Base-by-base conservation (phyloP, 176 grass and related monocot genomes). In the Musa acuminata region DNA sequence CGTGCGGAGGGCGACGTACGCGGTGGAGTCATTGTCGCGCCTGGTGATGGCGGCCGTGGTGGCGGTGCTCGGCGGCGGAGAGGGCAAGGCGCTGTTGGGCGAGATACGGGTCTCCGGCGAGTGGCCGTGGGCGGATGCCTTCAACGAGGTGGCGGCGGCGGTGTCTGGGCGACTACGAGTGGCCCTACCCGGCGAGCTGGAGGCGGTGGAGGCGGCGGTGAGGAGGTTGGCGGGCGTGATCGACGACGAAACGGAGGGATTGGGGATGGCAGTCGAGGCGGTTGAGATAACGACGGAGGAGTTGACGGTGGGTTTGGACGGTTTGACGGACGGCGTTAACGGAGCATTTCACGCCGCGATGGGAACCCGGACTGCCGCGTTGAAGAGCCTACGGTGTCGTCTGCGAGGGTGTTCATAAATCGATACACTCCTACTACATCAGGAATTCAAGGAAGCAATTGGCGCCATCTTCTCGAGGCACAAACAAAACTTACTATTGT, bases 301-400 rank as follows among this genome's bases (percentile, higher is more conserved):
- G 67, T 9, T 85, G 80, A 78, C 73, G 24, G 8, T 27, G 49
- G 79, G 72, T 51, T 62, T 85, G 14, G 79, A 85, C 43, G 55
- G 51, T 52, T 60, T 85, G 67, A 10, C 79, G 14, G 50, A 51
- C 26, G 58, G 53, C 1, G 59, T 85, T 8, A 74, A 85, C 55
- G 27, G 27, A 3, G 27, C 72, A 35, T 81, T 85, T 63, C 62
- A 11, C 50, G 67, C 80, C 23, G 57, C 72, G 1, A 65, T 85
- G 67, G 1, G 26, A 25, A 73, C 79, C 43, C 64, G 83, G 51
- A 77, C 78, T 57, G n/a, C 5, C 8, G 58, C 71, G 74, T 67
- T 81, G 54, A 53, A 77, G 9, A 78, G 67, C 25, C 49, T 77
- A 14, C 70, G 73, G 17, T 8, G 57, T 1, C 1, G n/a, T 20